Conservation (phyloP, 495 filamentous ascomycete genomes). For the Venustampulla echinocandica region DNA sequence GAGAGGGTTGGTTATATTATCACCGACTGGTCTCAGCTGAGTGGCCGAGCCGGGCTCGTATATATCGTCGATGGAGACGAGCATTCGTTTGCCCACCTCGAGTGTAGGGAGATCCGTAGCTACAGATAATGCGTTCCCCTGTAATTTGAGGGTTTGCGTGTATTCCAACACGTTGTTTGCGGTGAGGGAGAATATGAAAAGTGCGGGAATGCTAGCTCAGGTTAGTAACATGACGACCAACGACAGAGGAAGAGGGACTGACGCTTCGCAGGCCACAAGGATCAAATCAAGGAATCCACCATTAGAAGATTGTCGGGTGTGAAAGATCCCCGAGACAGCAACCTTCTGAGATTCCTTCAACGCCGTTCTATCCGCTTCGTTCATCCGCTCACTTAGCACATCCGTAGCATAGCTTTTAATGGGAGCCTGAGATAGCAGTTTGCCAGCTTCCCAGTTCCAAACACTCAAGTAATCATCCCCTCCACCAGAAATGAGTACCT, state of each 20-base stretch:
- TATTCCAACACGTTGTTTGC: slow-evolving; percentile 34
- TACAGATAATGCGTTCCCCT: slow-evolving; percentile 56
- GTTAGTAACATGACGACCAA: too few species aligned
- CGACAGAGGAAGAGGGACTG: slow-evolving; percentile 21
- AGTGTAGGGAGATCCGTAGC: too few species aligned
- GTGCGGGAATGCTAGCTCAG: slow-evolving; percentile 46
- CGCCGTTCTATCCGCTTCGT: slow-evolving; percentile 1
- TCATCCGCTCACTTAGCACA: background rate
- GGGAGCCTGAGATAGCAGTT: slow-evolving; percentile 43
- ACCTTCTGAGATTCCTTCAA: slow-evolving; percentile 31
- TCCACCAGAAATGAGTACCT: slow-evolving; percentile 72
- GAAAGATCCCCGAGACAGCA: slow-evolving; percentile 42
- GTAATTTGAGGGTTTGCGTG: slow-evolving; percentile 37
- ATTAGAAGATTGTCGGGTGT: slow-evolving; percentile 19
- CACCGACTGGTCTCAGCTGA: slow-evolving; percentile 9
- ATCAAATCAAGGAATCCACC: slow-evolving; percentile 29
- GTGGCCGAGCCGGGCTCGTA: slow-evolving; percentile 32
- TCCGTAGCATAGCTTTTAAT: slow-evolving; percentile 32
- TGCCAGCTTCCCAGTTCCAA: slow-evolving; percentile 68
- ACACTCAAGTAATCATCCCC: slow-evolving; percentile 69
- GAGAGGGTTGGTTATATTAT: slow-evolving; percentile 17
- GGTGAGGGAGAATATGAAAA: slow-evolving; percentile 49
- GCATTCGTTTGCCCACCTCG: slow-evolving; percentile 24
- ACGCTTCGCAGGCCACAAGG: slow-evolving; percentile 64
- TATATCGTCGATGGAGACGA: slow-evolving; percentile 51